phyloP scores from a whole-genome alignment of 1,284 basidiomycete genomes.

The Leccinum pachyderme region DNA sequence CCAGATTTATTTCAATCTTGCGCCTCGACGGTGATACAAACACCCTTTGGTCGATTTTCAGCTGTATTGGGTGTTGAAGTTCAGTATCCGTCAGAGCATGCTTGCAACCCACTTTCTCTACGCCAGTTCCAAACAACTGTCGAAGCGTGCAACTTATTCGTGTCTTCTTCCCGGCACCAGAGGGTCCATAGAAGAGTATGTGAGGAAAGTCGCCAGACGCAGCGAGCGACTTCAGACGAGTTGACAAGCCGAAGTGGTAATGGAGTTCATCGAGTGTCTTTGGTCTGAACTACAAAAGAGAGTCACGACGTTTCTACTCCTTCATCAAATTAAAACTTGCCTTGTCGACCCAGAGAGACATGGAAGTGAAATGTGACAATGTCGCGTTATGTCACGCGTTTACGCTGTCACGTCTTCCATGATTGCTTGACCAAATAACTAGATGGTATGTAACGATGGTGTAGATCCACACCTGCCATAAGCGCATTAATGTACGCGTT shows the following conservation, averaged over 20 bases:
- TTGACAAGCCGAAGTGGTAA: constrained; percentile 84
- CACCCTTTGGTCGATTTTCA: constrained; percentile 97
- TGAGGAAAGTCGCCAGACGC: constrained; percentile 95
- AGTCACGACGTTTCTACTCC: neutral
- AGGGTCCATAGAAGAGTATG: constrained; percentile 96
- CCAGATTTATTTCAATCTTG: constrained; percentile 96
- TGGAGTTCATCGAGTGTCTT: constrained; percentile 82
- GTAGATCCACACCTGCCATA: too few species aligned
- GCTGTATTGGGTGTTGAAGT: constrained; percentile 44
- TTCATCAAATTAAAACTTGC: constrained; percentile 37
- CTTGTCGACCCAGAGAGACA: constrained; percentile 92
- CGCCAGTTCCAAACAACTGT: constrained; percentile 89
- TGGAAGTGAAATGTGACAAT: constrained; percentile 31
- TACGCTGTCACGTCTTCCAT: constrained; percentile 14
- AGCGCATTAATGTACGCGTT: too few species aligned
- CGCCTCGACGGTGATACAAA: constrained; percentile 94
- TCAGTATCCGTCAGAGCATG: neutral
- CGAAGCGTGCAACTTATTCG: constrained; percentile 87
- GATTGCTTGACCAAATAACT: too few species aligned
- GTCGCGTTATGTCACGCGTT: constrained; percentile 30
- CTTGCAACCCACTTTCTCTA: constrained; percentile 74
- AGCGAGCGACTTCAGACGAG: constrained; percentile 78
- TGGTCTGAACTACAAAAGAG: constrained; percentile 72
- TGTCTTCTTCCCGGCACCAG: constrained; percentile 98
- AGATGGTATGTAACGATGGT: too few species aligned